These are phyloP conservation scores for Cylindrotheca closterium DNA, from an alignment of 108 stramenopile genomes.

Conservation along the genomic window DNA sequence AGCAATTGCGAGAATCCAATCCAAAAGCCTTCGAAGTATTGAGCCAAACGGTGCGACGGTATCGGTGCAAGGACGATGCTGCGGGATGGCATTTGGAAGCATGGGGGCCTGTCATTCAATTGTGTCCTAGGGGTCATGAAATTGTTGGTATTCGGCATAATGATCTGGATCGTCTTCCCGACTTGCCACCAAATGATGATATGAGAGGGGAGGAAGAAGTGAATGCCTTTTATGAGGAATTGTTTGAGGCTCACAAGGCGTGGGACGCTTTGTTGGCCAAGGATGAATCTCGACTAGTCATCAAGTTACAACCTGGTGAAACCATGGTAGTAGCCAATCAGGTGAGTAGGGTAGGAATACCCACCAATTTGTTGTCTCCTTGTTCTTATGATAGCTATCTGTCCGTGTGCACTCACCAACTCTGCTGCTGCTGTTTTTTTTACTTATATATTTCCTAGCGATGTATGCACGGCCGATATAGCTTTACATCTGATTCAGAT, in stretches of 20 bases:
- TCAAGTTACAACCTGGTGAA: slow-evolving; percentile 69
- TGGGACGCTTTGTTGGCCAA: slow-evolving; percentile 67
- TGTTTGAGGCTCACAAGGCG: slow-evolving; percentile 56
- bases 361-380: background rate
- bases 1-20: slow-evolving; percentile 37
- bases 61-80: slow-evolving; percentile 58
- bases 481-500: slow-evolving; percentile 38
- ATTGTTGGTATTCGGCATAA: slow-evolving; percentile 76
- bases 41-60: slow-evolving; percentile 48
- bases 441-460: slow-evolving; percentile 27
- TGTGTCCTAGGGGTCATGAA: slow-evolving; percentile 32
- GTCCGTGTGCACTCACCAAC: background rate
- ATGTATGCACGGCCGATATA: slow-evolving; percentile 71
- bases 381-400: background rate
- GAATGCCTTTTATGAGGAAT: slow-evolving; percentile 49
- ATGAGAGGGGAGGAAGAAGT: slow-evolving; percentile 22
- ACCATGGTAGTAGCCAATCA: slow-evolving; percentile 84
- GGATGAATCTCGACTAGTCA: slow-evolving; percentile 70
- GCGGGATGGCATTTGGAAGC: slow-evolving; percentile 85
- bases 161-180: slow-evolving; percentile 81
- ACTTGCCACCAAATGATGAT: slow-evolving; percentile 55
- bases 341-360: slow-evolving; percentile 24
- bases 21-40: slow-evolving; percentile 62
- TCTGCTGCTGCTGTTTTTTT: background rate
- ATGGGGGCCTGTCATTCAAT: slow-evolving; percentile 59